Base-by-base conservation (phyloP, 768 basidiomycete genomes). In the Trametes elegans region DNA sequence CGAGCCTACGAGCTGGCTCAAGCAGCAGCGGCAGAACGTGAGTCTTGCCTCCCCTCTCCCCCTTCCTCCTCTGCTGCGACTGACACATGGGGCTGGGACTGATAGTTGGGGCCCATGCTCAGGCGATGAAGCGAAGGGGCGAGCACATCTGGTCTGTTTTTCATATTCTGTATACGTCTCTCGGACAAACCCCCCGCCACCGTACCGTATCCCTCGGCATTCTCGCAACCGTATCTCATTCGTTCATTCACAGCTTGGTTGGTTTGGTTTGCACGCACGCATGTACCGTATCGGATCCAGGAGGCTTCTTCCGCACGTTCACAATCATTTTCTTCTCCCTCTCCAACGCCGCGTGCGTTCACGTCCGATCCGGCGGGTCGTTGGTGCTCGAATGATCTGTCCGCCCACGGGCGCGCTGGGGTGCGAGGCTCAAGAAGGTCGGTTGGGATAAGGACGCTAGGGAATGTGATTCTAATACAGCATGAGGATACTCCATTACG, bases 1-100 rank as follows among this genome's bases (percentile, higher is more conserved):
- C 32, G 76, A 79, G 39, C 82, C 87, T 19, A 77, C 74, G 5
- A 83, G 85, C 55, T 94, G 89, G 86, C 71, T 92, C 10, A 81
- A 79, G 26, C 77, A 82, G 49, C 84, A 90, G 65, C 78, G 90
- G 53, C 72, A 72, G 76, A 79, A 74, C 46, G 76, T 77, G 48
- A 64, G 73, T 66, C 19, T 19, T 16, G 26, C 18, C 27, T 40
- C 24, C 23, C 9, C 13, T 18, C 23, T 32, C 1, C 10, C 36
- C 7, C n/a, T 28, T 23, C 7, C 16, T 14, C 11, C 3, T 5
- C 43, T 18, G 16, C 13, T n/a, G 8, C 31, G 14, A 32, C 48
- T 50, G n/a, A 46, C 19, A 26, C 28, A n/a, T 34, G 35, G 28
- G 36, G 7, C 27, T 29, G 49, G 19, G n/a, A 9, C 11, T 38